Evolutionary conservation across 2,329 filamentous ascomycete species (phyloP).

Genomic region (Diaporthe australafricana): DNA sequence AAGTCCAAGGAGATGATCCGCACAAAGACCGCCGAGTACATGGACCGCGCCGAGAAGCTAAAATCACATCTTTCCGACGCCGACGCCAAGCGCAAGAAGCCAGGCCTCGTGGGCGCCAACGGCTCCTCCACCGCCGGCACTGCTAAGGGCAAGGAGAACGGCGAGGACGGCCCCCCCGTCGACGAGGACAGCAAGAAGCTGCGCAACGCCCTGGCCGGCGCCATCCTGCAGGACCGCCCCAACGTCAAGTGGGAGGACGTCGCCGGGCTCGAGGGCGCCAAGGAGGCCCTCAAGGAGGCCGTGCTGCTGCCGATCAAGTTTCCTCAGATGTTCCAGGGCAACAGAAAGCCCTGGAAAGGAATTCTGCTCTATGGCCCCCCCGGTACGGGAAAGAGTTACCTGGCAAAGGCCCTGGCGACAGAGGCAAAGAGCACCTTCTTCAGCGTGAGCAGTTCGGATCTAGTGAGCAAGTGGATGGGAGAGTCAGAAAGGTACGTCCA

Average conservation of each 20-base stretch:
- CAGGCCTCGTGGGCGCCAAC: conserved; percentile 78
- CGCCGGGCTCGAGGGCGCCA: conserved; percentile 91
- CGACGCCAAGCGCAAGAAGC: conserved; percentile 77
- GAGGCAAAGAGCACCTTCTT: conserved; percentile 99
- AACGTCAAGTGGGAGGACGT: conserved; percentile 99
- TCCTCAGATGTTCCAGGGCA: conserved; percentile 93
- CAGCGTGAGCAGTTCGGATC: conserved; percentile 95
- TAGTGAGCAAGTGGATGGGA: conserved; percentile 99
- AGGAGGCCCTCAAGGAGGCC: conserved; percentile 97
- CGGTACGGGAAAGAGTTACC: conserved; percentile 96
- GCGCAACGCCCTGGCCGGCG: conserved; percentile 87
- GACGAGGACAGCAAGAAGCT: conserved; percentile 97
- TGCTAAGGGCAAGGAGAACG: conserved; percentile 67
- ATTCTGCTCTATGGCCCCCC: conserved; percentile 96
- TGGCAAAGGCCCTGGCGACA: conserved; percentile 97
- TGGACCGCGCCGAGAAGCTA: conserved; percentile 98
- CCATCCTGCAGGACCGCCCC: conserved; percentile 93
- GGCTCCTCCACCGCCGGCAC: conserved; percentile 73
- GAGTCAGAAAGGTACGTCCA: conserved; percentile 87
- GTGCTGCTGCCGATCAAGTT: conserved; percentile 99
- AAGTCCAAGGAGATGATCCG: conserved; percentile 98
- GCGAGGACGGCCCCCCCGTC: conserved; percentile 68
- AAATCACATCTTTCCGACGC: conserved; percentile 87
- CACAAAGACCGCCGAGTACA: conserved; percentile 94
- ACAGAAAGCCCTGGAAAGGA: conserved; percentile 97